Conservation (phyloP, 805 yeast genomes). For the Candida xiaguanensis region DNA sequence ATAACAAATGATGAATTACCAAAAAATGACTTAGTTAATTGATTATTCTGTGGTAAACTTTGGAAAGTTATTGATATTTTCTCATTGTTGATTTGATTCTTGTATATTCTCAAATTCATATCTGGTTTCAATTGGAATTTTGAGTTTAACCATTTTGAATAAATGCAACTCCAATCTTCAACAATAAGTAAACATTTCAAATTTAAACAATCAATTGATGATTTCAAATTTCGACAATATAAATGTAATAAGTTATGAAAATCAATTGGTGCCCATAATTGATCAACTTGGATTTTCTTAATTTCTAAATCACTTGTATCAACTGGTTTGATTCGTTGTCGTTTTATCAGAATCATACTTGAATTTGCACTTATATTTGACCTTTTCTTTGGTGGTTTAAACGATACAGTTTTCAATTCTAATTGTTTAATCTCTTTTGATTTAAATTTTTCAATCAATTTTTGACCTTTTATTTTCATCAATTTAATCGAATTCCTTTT, state of each 20-base stretch:
- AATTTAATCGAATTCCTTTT: conserved; percentile 26
- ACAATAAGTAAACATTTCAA: conserved; percentile 41
- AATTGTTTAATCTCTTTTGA: conserved; percentile 25
- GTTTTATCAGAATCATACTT: conserved; percentile 5
- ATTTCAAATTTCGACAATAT: conserved; percentile 24
- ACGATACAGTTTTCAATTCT: conserved; percentile 26
- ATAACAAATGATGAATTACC: conserved; percentile 40
- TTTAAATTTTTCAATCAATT: conserved; percentile 15
- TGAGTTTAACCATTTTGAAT: conserved; percentile 48
- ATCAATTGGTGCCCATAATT: conserved; percentile 48
- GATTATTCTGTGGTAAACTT: conserved; percentile 39
- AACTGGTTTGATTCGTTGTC: neutral
- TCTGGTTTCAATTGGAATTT: conserved; percentile 39
- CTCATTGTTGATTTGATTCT: conserved; percentile 20
- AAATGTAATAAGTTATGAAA: conserved; percentile 29
- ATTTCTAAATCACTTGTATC: neutral
- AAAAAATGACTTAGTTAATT: conserved; percentile 35
- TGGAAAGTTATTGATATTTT: conserved; percentile 30
- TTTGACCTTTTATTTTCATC: conserved; percentile 24
- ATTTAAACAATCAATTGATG: conserved; percentile 16
- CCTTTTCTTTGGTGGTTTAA: conserved; percentile 18
- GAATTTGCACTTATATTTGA: conserved; percentile 14
- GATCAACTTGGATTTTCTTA: conserved; percentile 27
- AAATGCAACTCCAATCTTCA: conserved; percentile 45
- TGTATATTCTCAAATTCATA: conserved; percentile 22